A percentile compares a stretch with the other conserved stretches of the same genome.
phyloP scores from a whole-genome alignment of 345 rosid species.

The Syzygium grande region DNA sequence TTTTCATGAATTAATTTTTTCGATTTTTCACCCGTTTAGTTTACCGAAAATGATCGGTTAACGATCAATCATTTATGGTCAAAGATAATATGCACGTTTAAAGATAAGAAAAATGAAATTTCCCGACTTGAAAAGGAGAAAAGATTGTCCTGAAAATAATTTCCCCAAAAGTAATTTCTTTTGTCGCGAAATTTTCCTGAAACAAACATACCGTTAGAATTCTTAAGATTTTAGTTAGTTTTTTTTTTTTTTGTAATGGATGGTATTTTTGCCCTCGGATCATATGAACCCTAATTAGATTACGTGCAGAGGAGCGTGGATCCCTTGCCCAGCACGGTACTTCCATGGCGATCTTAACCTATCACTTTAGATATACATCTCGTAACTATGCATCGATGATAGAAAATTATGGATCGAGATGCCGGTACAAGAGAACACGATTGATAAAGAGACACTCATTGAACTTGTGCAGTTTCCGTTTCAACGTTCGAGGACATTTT shows the following conservation, averaged over 20 bases:
- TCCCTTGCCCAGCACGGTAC: not conserved
- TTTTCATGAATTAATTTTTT: not conserved
- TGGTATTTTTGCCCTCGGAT: not conserved
- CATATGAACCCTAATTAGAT: not conserved
- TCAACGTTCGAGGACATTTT: not conserved
- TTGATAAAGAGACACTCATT: not conserved
- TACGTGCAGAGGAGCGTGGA: not conserved
- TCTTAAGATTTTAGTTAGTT: not conserved
- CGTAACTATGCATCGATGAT: not conserved
- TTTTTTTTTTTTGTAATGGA: not conserved
- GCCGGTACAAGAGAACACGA: not conserved
- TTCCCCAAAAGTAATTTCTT: accelerated
- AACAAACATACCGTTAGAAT: not conserved
- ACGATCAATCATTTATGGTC: too few relatives aligned
- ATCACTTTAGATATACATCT: not conserved
- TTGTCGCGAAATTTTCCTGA: too few relatives aligned
- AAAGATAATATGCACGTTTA: not conserved
- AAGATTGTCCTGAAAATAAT: not conserved
- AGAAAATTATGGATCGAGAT: not conserved
- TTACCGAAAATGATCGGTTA: not conserved
- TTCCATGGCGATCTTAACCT: not conserved
- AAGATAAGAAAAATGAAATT: not conserved
- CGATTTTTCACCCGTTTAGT: not conserved
- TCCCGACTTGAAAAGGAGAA: not conserved
- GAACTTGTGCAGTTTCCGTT: not conserved